A percentile compares a stretch with the other conserved stretches of the same genome.
Evolutionary conservation across 768 basidiomycete species (phyloP).

Genomic region (Sarcodon aspratus): DNA sequence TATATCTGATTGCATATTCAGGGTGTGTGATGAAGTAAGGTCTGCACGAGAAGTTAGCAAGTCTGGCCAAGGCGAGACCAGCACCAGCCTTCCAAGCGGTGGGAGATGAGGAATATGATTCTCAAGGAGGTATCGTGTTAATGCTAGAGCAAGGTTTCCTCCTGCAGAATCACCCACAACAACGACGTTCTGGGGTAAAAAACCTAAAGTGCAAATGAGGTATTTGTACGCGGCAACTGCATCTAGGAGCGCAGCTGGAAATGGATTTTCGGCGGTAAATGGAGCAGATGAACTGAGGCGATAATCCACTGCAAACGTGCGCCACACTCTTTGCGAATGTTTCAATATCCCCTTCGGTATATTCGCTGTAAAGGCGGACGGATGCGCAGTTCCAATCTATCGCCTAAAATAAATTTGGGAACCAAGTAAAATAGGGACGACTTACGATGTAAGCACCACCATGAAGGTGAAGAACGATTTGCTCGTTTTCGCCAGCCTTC

Average conservation of each 20-base stretch:
- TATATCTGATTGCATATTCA: slow-evolving; percentile 19
- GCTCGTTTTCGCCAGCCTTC: slow-evolving; percentile 2
- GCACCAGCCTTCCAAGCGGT: slow-evolving; percentile 36
- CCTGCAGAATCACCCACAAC: slow-evolving; percentile 65
- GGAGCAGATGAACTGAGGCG: not conserved
- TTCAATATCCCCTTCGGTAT: not conserved
- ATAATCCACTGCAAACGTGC: not conserved
- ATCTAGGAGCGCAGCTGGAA: slow-evolving; percentile 63
- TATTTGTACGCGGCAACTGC: slow-evolving; percentile 60
- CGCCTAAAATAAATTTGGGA: not conserved
- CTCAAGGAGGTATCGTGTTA: slow-evolving; percentile 47
- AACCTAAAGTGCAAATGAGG: slow-evolving; percentile 42
- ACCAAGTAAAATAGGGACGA: not conserved
- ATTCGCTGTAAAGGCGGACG: not conserved
- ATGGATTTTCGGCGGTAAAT: slow-evolving; percentile 31
- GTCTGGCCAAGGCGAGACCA: slow-evolving; percentile 50
- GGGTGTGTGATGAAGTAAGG: slow-evolving; percentile 25
- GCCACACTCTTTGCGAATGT: not conserved
- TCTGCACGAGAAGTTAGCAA: slow-evolving; percentile 28
- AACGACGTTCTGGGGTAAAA: slow-evolving; percentile 45
- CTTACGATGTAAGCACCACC: slow-evolving; percentile 3
- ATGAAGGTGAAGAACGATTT: slow-evolving; percentile 6
- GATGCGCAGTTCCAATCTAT: not conserved
- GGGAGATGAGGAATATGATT: slow-evolving; percentile 22
- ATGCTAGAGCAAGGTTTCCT: slow-evolving; percentile 50